Percentiles rank a stretch among this genome's conserved stretches.
Evolutionary conservation across 192 early-diverging fungal genomes (phyloP).

Genomic region (Neocallimastix lanati): DNA sequence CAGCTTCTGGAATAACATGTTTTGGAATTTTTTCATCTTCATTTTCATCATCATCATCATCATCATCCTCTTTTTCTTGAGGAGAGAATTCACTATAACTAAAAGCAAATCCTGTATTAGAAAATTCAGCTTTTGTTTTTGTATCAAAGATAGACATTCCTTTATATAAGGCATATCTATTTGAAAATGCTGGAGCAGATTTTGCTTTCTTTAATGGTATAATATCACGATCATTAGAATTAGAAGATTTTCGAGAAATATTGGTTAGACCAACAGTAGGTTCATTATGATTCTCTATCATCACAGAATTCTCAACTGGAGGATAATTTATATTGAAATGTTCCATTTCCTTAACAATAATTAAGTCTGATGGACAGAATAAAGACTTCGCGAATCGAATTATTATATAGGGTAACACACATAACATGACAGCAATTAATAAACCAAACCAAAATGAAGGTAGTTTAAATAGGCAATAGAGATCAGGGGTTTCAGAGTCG

Average conservation of each 20-base stretch:
- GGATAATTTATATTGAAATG: not conserved
- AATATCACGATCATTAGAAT: not conserved
- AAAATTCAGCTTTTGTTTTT: not conserved
- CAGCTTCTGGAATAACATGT: not conserved
- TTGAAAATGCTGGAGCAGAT: not conserved
- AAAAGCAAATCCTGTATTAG: not conserved
- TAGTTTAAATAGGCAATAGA: slow-evolving; percentile 36
- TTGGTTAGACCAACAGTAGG: too few relatives aligned
- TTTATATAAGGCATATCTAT: not conserved
- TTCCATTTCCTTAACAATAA: slow-evolving; percentile 38
- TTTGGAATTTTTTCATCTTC: too few relatives aligned
- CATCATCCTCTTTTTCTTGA: not conserved
- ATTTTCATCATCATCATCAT: too few relatives aligned
- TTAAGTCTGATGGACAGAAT: slow-evolving; percentile 44
- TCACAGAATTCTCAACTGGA: not conserved
- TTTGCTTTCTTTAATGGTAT: not conserved
- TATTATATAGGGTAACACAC: slow-evolving; percentile 48
- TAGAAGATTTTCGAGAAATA: too few relatives aligned
- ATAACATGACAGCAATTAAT: slow-evolving; percentile 43
- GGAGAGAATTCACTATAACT: not conserved
- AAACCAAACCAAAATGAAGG: slow-evolving; percentile 60
- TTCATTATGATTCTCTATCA: not conserved
- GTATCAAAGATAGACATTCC: not conserved
- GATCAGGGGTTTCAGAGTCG: slow-evolving; percentile 30
- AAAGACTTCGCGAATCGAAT: slow-evolving; percentile 45